Evolutionary conservation across 148 eudicot genomes (phyloP).

Genomic region (Fagopyrum homotropicum): DNA sequence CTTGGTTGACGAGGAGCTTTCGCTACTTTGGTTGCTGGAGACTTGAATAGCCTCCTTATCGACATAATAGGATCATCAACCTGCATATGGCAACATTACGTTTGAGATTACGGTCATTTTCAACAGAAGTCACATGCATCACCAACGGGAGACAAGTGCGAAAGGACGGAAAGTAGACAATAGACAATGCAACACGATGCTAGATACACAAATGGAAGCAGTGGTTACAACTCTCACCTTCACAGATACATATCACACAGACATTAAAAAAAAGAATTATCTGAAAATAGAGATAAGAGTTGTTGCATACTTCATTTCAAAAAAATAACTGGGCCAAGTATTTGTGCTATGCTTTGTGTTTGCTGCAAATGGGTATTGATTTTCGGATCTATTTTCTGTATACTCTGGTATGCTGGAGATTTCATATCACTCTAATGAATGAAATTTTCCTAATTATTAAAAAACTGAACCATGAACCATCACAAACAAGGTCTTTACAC

Average conservation of each 20-base stretch:
- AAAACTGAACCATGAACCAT: neutral
- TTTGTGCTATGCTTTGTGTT: too few relatives aligned
- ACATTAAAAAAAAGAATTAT: neutral
- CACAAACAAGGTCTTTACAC: neutral
- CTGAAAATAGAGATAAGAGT: neutral
- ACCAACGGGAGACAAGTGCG: neutral
- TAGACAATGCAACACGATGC: neutral
- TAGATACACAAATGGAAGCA: neutral
- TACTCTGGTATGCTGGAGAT: too few relatives aligned
- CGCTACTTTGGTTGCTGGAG: conserved; percentile 56
- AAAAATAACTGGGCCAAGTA: too few relatives aligned
- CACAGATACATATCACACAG: neutral
- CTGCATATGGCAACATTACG: conserved; percentile 26
- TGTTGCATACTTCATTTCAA: too few relatives aligned
- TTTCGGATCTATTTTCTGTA: too few relatives aligned
- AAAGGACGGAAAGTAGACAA: neutral
- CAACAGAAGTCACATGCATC: neutral
- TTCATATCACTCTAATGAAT: too few relatives aligned
- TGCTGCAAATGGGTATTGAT: too few relatives aligned
- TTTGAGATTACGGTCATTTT: neutral
- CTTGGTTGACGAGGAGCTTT: conserved; percentile 34
- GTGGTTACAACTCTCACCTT: neutral
- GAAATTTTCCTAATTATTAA: neutral
- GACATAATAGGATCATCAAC: conserved; percentile 88
- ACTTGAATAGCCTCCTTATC: conserved; percentile 53